Base-by-base conservation (phyloP, 176 grass and related monocot species). In the Juncus inflexus region DNA sequence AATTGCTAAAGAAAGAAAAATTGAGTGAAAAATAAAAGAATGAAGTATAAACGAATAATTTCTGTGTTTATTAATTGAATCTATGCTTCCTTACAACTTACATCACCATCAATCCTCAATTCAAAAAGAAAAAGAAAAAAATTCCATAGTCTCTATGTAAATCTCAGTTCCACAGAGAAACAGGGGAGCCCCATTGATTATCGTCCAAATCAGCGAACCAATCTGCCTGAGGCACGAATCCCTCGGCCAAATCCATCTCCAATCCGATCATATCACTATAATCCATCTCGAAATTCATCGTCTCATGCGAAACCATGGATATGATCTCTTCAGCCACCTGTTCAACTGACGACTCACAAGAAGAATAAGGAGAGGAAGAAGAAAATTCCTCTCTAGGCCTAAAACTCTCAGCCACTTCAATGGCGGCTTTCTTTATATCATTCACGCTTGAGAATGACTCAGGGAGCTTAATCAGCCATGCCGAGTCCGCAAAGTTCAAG, bases 401-500 rank as follows among this genome's bases (percentile, higher is more conserved):
- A 62, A 86, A 85, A 0, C 4, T 76, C 3, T 75, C 58, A 4
- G 81, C 83, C 9, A 66, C 79, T 37, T 86, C 79, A 53, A 15
- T 41, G 54, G 79, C 87, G 3, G 67, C 76, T 40, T 69, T 50
- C 72, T 79, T 79, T 9, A 86, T 69, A 50, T 77, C 76, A 45
- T 38, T 52, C 3, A 71, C 37, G 36, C 3, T 36, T 4, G 50
- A 40, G 41, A 28, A n/a, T 3, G 50, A 5, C 42, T 36, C 13
- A 51, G 81, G 74, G 6, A 78, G 37, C 47, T 3, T 42, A 65
- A 89, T 75, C 43, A 89, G 15, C 55, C 37, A 76, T 0, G 81
- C 81, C 2, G 86, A 90, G 74, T 90, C 81, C 9, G 70, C 42
- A 59, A 90, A 90, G 74, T 90, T 90, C 55, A 90, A 74, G 55